phyloP scores from a whole-genome alignment of 2,329 filamentous ascomycete genomes.

The Bipolaris cookei region DNA sequence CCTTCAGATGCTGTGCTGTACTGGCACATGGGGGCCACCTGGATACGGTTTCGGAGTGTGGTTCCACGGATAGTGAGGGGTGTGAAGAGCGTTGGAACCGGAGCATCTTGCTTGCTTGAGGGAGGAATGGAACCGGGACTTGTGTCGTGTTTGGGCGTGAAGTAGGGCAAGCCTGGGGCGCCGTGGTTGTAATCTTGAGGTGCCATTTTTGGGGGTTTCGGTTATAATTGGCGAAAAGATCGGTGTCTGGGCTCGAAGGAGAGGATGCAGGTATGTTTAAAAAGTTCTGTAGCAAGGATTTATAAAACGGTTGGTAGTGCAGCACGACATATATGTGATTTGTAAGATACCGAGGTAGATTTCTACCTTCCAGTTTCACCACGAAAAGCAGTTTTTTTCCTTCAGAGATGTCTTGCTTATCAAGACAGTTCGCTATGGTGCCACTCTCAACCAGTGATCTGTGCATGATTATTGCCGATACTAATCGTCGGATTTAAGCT shows the following conservation, averaged over 20 bases:
- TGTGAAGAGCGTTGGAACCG: conserved; percentile 43
- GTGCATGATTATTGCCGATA: too few relatives aligned
- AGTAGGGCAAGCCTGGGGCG: conserved; percentile 49
- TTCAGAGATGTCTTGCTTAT: background rate
- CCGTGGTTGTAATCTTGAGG: conserved; percentile 37
- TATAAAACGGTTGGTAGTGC: background rate
- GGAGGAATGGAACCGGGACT: conserved; percentile 48
- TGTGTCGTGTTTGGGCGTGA: conserved; percentile 53
- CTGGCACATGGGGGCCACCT: conserved; percentile 51
- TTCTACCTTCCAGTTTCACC: conserved; percentile 1
- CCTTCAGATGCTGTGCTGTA: conserved; percentile 44
- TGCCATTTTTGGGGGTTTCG: conserved; percentile 25
- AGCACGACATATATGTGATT: conserved; percentile 20
- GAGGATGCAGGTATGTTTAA: background rate
- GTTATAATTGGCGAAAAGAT: background rate
- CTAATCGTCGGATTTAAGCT: too few relatives aligned
- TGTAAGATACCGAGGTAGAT: conserved; percentile 26
- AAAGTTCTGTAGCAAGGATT: background rate
- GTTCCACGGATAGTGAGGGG: conserved; percentile 46
- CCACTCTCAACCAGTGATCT: background rate
- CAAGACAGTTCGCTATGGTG: background rate
- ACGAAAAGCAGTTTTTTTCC: background rate
- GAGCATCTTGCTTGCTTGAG: conserved; percentile 10
- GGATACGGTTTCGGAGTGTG: conserved; percentile 47
- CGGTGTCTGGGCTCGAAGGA: background rate